Evolutionary conservation across 1,284 basidiomycete species (phyloP).

Genomic region (Coriolopsis trogii): DNA sequence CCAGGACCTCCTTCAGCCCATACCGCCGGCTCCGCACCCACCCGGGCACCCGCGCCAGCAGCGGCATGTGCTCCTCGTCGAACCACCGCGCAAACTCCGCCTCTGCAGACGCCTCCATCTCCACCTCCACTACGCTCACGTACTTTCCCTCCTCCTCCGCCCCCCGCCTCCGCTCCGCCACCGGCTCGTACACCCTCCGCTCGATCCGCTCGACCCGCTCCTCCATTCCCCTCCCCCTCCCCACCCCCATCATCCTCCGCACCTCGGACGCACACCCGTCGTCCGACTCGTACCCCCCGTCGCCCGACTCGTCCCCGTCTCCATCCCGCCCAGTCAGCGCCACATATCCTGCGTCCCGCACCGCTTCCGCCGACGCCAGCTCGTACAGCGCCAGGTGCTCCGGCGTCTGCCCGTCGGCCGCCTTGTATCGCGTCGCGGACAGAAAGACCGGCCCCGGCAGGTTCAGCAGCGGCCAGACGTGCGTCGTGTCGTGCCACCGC

Average conservation of each 20-base stretch:
- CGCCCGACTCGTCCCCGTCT: background rate
- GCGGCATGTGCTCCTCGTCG: conserved; percentile 39
- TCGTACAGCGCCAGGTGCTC: conserved; percentile 61
- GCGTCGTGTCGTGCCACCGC: conserved; percentile 69
- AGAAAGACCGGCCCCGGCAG: conserved; percentile 47
- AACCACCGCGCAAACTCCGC: conserved; percentile 45
- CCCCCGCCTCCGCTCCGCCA: background rate
- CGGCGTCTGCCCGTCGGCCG: conserved; percentile 43
- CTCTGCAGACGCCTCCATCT: conserved; percentile 37
- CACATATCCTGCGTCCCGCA: conserved; percentile 51
- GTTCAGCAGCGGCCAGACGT: conserved; percentile 59
- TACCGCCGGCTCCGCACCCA: conserved; percentile 40
- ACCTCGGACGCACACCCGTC: background rate
- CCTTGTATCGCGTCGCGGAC: conserved; percentile 52
- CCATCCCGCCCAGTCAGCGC: no score
- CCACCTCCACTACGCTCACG: conserved; percentile 37
- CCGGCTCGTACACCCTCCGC: conserved; percentile 49
- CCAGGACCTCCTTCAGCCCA: conserved; percentile 31
- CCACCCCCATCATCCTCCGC: conserved; percentile 29
- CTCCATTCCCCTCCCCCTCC: conserved; percentile 52
- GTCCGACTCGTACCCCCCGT: background rate
- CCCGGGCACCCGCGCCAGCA: conserved; percentile 37
- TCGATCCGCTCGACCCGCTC: conserved; percentile 50
- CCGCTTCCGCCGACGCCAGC: conserved; percentile 48
- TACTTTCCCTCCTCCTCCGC: conserved; percentile 26